Evolutionary conservation across 257 asterid species (phyloP).

Genomic region (Nicotiana otophora): DNA sequence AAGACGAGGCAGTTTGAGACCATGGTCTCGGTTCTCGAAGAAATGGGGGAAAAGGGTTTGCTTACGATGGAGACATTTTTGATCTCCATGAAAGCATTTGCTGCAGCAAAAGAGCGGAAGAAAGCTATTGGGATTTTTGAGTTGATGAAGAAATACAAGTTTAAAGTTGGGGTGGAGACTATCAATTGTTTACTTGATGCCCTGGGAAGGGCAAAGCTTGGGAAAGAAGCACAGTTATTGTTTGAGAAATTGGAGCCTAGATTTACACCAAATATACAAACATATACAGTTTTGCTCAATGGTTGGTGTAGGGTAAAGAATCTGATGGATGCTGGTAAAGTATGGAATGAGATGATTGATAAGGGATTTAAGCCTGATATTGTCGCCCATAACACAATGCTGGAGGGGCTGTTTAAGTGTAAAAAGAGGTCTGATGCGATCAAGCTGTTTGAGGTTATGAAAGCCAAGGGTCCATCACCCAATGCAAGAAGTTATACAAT

Average conservation of each 20-base stretch:
- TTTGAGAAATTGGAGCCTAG: constrained; percentile 63
- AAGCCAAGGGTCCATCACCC: constrained; percentile 66
- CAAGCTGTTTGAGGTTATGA: constrained; percentile 73
- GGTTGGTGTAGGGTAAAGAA: constrained; percentile 87
- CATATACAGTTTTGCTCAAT: constrained; percentile 64
- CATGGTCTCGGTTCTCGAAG: constrained; percentile 67
- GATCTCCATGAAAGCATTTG: constrained; percentile 61
- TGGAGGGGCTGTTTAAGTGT: constrained; percentile 67
- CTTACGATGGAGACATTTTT: constrained; percentile 59
- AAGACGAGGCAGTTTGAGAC: constrained; percentile 92
- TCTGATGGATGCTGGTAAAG: constrained; percentile 75
- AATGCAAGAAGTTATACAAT: constrained; percentile 65
- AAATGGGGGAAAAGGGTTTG: constrained; percentile 80
- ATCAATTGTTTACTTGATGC: constrained; percentile 78
- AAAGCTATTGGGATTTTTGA: constrained; percentile 73
- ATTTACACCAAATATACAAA: constrained; percentile 55
- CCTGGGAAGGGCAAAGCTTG: constrained; percentile 76
- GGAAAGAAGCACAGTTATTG: constrained; percentile 68
- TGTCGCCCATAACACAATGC: constrained; percentile 78
- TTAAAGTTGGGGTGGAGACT: constrained; percentile 54
- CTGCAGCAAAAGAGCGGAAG: constrained; percentile 81
- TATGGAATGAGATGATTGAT: constrained; percentile 85
- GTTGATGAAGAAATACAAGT: constrained; percentile 68
- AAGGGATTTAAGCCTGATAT: constrained; percentile 69
- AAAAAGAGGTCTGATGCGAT: constrained; percentile 56